Evolutionary conservation across 1,284 basidiomycete species (phyloP).

Genomic region (Ceratobasidium sp.): DNA sequence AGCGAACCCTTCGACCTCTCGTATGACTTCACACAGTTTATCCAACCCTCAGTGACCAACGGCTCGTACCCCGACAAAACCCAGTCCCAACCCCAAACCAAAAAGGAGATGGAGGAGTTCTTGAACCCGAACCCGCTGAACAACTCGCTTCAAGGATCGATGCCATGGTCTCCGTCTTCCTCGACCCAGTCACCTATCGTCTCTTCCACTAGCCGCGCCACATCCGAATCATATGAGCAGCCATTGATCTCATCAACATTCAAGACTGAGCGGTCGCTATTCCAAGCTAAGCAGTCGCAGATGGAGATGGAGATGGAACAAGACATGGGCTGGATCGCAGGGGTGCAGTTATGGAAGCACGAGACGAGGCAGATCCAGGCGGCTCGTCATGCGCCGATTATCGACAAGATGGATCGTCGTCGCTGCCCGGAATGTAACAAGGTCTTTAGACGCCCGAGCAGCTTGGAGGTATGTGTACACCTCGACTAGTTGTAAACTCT

Average conservation of each 20-base stretch:
- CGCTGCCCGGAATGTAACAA: constrained; percentile 28
- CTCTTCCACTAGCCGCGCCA: constrained; percentile 1
- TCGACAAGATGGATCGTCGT: constrained; percentile 22
- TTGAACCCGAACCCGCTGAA: neutral
- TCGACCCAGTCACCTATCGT: constrained; percentile 20
- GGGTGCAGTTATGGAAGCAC: constrained; percentile 9
- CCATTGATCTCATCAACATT: neutral
- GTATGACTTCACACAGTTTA: neutral
- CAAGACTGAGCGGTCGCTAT: neutral
- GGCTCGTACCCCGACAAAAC: neutral
- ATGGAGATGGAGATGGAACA: neutral
- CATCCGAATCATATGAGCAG: constrained; percentile 12
- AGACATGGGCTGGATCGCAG: neutral
- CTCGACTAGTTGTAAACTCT: neutral
- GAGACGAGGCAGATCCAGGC: constrained; percentile 7
- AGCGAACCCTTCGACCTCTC: neutral
- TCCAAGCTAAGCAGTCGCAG: neutral
- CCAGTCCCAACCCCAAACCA: neutral
- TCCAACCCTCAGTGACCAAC: neutral
- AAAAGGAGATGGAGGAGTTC: neutral
- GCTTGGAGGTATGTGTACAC: constrained; percentile 4
- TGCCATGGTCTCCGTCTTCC: constrained; percentile 12
- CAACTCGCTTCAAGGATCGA: neutral
- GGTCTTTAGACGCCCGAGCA: constrained; percentile 30
- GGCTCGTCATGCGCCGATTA: neutral